These are phyloP conservation scores for Ascosphaera acerosa DNA, from an alignment of 2,329 filamentous ascomycete species.

Conservation along the genomic window DNA sequence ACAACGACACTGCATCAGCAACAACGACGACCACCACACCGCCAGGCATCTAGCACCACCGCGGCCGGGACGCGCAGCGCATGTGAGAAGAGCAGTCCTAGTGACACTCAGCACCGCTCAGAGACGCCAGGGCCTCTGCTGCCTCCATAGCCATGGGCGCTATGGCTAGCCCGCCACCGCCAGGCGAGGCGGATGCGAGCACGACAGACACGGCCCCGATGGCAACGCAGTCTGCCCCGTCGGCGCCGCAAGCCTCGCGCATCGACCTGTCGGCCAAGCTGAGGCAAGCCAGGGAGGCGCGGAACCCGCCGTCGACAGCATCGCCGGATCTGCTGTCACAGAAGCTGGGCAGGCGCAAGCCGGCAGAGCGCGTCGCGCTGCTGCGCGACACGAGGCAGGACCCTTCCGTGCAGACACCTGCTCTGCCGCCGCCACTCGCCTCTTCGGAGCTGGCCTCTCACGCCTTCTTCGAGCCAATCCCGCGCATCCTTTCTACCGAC, in stretches of 20 bases:
- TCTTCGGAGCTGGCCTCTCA: slow-evolving; percentile 31
- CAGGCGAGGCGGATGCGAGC: no score
- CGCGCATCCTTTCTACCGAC: slow-evolving; percentile 54
- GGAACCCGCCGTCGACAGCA: slow-evolving; percentile 1
- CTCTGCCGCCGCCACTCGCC: slow-evolving; percentile 41
- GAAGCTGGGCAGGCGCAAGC: slow-evolving; percentile 15
- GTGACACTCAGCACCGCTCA: no score
- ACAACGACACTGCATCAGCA: no score
- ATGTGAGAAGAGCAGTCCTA: no score
- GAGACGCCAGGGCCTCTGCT: no score
- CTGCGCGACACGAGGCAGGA: slow-evolving; percentile 10
- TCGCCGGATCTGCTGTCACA: slow-evolving; percentile 16
- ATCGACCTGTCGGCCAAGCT: slow-evolving; percentile 9
- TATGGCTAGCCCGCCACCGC: no score
- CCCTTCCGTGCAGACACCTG: slow-evolving; percentile 50
- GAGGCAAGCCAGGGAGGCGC: slow-evolving; percentile 5
- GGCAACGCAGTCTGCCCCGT: slow-evolving; percentile 12
- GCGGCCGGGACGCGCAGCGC: no score
- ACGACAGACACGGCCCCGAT: slow-evolving; percentile 10
- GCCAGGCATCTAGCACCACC: no score
- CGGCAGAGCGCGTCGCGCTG: slow-evolving; percentile 2
- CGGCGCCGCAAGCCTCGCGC: slow-evolving; percentile 7
- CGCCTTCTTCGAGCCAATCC: slow-evolving; percentile 39
- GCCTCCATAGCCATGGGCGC: no score
- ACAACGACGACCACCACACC: no score